Evolutionary conservation across 495 filamentous ascomycete genomes (phyloP), one percentile per base, ranked within the genome.

Genomic region (Diplogelasinospora grovesii): DNA sequence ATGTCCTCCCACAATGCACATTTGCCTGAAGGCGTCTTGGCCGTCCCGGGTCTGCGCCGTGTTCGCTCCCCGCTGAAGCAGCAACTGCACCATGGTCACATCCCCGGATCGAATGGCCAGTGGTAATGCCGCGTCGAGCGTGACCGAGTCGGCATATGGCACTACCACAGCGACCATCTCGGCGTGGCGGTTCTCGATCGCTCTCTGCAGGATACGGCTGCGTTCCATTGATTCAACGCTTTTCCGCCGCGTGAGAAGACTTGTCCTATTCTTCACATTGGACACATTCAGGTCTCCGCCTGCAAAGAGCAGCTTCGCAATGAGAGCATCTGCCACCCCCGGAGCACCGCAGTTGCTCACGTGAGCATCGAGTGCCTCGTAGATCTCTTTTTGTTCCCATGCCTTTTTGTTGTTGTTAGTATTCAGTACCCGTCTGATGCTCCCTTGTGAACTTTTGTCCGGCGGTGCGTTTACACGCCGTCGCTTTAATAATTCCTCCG

Each of bases 141-240:
- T 57, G 18, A 60, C 14, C 8, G 54, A 43, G 41, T 71, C 67
- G 20, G 67, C 65, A 26, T 69, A 57, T 6, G 59, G 60, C 14
- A 64, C 52, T 21, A 73, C 48, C 10, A 73, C 56, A 26, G 68
- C 57, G 22, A 73, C 55, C 69, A 73, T 73, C 25, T 73, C 68
- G 16, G 46, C 24, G 13, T 71, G 67, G 1, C 52, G 56, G 28
- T 66, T 69, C 39, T 65, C 50, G 29, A 71, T 61, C 5, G 69
- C 69, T 26, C 59, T 66, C 20, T 66, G 60, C 23, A 73, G 46
- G 3, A 71, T 47, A 13, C 62, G 56, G 42, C 65, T 66, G 28
- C 60, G 60, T 36, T 70, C 63, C 31, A 69, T 39, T 1, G 39
- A 39, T 23, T 73, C 67, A n/a, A 68, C 28, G 48, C 69, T 71